phyloP scores from a whole-genome alignment of 1,284 basidiomycete genomes.

The Ceratobasidium sp. region DNA sequence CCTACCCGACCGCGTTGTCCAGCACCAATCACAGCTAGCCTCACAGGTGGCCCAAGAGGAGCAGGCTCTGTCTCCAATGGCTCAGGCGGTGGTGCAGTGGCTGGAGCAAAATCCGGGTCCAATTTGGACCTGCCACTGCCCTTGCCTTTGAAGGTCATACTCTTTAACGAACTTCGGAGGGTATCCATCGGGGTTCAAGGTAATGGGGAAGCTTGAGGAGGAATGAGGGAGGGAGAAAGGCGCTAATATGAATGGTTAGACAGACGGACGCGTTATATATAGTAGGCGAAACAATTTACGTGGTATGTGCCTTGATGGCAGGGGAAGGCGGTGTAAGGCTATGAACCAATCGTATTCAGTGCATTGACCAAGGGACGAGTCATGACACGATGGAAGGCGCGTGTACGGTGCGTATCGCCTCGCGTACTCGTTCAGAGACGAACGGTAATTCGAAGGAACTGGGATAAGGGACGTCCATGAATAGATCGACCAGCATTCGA shows the following conservation, averaged over 20 bases:
- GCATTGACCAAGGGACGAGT: not conserved
- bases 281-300: not conserved
- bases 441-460: no score
- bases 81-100: conserved; percentile 1
- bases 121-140: not conserved
- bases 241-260: not conserved
- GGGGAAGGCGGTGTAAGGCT: conserved; percentile 3
- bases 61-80: conserved; percentile 15
- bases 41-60: conserved; percentile 57
- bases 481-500: no score
- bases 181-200: conserved; percentile 7
- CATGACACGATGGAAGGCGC: no score
- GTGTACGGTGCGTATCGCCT: no score
- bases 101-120: not conserved
- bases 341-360: not conserved
- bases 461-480: no score
- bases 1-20: conserved; percentile 81
- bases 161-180: conserved; percentile 32
- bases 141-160: conserved; percentile 11
- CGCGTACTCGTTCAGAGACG: no score
- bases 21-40: conserved; percentile 75
- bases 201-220: no score
- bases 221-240: not conserved
- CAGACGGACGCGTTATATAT: no score
- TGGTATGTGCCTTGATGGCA: not conserved